Percentiles rank a stretch among this genome's conserved stretches.
Conservation (phyloP, 2,329 filamentous ascomycete genomes). For the Aspergillus novoparasiticus region DNA sequence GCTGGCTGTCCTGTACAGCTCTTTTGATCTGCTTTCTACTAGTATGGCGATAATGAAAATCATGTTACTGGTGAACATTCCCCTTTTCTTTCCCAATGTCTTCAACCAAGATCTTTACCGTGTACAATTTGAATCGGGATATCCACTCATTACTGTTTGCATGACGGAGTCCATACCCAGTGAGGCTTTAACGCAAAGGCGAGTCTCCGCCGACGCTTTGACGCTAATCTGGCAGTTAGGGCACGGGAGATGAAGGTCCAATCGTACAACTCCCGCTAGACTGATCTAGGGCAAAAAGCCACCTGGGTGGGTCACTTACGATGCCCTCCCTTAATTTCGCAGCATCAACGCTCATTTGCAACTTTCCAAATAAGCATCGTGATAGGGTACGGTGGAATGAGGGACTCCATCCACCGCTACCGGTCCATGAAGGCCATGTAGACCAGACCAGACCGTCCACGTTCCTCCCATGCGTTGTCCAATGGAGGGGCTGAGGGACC, state of each 20-base stretch:
- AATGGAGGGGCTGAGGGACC: slow-evolving; percentile 4
- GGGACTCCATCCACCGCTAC: not conserved
- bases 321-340: slow-evolving; percentile 18
- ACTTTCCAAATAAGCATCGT: slow-evolving; percentile 28
- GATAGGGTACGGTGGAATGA: slow-evolving; percentile 12
- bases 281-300: not conserved
- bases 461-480: not conserved
- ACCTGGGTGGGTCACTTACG: slow-evolving; percentile 11
- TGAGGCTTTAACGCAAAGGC: not conserved
- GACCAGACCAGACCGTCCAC: not conserved
- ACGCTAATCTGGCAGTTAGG: not conserved
- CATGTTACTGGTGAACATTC: too few relatives aligned
- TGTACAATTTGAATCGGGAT: too few relatives aligned
- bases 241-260: slow-evolving; percentile 1
- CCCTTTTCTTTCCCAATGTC: not conserved
- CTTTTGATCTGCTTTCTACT: too few relatives aligned
- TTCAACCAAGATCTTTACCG: not conserved
- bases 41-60: too few relatives aligned
- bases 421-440: not conserved
- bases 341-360: slow-evolving; percentile 26
- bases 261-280: not conserved
- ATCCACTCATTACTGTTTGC: too few relatives aligned
- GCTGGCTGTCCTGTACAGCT: too few relatives aligned
- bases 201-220: not conserved
- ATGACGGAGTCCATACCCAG: too few relatives aligned